Percentiles rank a stretch among this genome's conserved stretches.
These are phyloP conservation scores for Zygosaccharomyces siamensis DNA, from an alignment of 805 yeast species.

Conservation along the genomic window DNA sequence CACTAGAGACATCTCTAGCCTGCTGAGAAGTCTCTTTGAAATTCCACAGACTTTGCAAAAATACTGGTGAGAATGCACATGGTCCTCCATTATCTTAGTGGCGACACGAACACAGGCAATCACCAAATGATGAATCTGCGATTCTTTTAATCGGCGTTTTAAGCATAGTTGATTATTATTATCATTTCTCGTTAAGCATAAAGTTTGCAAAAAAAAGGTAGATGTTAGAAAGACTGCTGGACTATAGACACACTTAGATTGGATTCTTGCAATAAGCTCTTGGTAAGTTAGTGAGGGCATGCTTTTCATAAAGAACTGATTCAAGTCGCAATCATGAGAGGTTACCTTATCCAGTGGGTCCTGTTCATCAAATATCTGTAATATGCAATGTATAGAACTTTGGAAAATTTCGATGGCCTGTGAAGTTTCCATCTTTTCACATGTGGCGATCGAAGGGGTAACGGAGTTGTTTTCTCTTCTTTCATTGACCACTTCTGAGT, in stretches of 20 bases:
- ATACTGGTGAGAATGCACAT: conserved; percentile 41
- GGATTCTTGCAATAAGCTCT: conserved; percentile 27
- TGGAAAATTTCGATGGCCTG: conserved; percentile 17
- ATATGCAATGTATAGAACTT: conserved; percentile 16
- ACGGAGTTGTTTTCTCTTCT: neutral
- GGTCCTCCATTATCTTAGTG: conserved; percentile 46
- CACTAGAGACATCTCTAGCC: conserved; percentile 26
- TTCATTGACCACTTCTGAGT: neutral
- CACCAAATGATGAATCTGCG: conserved; percentile 41
- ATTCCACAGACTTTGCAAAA: conserved; percentile 48
- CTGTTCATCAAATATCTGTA: conserved; percentile 11
- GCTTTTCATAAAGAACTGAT: conserved; percentile 29
- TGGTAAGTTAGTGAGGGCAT: conserved; percentile 25
- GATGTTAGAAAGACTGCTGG: conserved; percentile 28
- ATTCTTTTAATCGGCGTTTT: conserved; percentile 32
- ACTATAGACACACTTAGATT: conserved; percentile 30
- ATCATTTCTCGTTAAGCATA: conserved; percentile 17
- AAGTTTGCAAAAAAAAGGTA: conserved; percentile 22
- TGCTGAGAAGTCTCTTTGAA: conserved; percentile 28
- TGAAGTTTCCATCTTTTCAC: neutral
- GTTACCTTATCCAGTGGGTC: neutral
- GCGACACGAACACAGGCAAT: conserved; percentile 44
- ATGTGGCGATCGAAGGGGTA: neutral
- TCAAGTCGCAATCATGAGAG: conserved; percentile 5
- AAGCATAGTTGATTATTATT: conserved; percentile 11